Evolutionary conservation across 225 moss, liverwort and hornwort genomes (phyloP), one percentile per base, ranked within the genome.

Genomic region (Sphagnum contortum): DNA sequence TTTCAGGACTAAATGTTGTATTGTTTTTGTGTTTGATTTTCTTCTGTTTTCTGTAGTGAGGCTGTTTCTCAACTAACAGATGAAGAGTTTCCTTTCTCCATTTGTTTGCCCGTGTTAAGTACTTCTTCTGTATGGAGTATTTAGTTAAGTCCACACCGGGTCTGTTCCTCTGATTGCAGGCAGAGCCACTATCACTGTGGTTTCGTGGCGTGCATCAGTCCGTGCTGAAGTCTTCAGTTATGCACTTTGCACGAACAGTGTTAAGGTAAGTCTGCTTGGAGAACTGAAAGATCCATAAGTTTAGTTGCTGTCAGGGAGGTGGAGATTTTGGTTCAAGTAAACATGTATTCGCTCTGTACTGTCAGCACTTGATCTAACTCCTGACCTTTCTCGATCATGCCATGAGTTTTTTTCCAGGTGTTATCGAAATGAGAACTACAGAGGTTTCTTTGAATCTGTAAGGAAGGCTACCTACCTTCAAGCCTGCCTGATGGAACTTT

Each of bases 401-500:
- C 44, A 10, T 65, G 64, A 29, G 52, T 51, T 65, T 3, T 44
- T 64, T 10, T 76, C 61, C 81, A 92, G 95, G 68, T 86, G 77
- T 69, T 89, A 88, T 72, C 81, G 87, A 72, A 90, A 56, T 45
- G 84, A 79, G 69, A 88, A 92, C 29, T 96, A 83, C 73, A 76
- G 70, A 63, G 88, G 81, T 3, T 92, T 84, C 74, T 96, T 92
- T 50, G 81, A 80, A 52, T 68, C 90, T 56, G 92, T 88, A 57
- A 87, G 74, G 65, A 74, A 88, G 59, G 80, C 92, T 4, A 89
- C 90, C 0, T 92, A 85, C 68, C 75, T 96, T 9, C 96, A 92
- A 69, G 84, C 88, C 67, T 96, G 87, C 72, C 83, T 92, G 14
- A 75, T 96, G 82, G 96, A 96, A 75, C 85, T 92, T 1, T 90